phyloP scores from a whole-genome alignment of 2,329 filamentous ascomycete genomes.

The Epichloe festucae region DNA sequence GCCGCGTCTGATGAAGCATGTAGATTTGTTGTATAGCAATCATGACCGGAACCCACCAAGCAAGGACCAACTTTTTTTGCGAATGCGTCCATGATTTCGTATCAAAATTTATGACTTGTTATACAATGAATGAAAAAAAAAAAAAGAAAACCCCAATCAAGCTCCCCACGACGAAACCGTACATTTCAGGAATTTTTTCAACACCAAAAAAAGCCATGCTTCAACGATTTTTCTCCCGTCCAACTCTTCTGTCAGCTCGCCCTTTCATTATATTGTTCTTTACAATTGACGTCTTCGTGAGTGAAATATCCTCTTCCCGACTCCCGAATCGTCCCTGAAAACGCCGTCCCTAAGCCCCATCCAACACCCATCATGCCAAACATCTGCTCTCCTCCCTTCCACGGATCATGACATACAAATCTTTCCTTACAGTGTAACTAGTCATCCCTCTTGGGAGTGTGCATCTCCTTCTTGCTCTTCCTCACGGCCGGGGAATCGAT shows the following conservation, averaged over 20 bases:
- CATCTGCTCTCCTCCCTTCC: too few species aligned
- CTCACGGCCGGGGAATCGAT: slow-evolving; percentile 23
- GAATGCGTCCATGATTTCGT: background rate
- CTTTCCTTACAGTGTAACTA: background rate
- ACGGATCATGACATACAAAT: too few species aligned
- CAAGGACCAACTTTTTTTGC: background rate
- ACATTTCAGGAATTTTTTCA: too few species aligned
- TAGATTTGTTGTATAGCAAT: background rate
- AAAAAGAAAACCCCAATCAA: background rate
- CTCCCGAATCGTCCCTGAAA: background rate
- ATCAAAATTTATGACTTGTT: background rate
- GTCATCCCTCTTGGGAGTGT: slow-evolving; percentile 8
- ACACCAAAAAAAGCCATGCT: too few species aligned
- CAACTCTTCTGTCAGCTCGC: too few species aligned
- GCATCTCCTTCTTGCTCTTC: slow-evolving; percentile 23
- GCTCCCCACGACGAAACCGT: too few species aligned
- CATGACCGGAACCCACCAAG: background rate
- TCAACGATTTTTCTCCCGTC: too few species aligned
- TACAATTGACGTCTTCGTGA: too few species aligned
- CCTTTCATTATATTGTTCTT: too few species aligned
- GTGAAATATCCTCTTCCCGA: too few species aligned
- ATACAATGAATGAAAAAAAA: background rate
- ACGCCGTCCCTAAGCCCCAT: background rate
- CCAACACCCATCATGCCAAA: too few species aligned
- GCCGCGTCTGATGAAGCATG: background rate